Evolutionary conservation across 2,329 filamentous ascomycete species (phyloP), one percentile per base, ranked within the genome.

Genomic region (Leptographium procerum): DNA sequence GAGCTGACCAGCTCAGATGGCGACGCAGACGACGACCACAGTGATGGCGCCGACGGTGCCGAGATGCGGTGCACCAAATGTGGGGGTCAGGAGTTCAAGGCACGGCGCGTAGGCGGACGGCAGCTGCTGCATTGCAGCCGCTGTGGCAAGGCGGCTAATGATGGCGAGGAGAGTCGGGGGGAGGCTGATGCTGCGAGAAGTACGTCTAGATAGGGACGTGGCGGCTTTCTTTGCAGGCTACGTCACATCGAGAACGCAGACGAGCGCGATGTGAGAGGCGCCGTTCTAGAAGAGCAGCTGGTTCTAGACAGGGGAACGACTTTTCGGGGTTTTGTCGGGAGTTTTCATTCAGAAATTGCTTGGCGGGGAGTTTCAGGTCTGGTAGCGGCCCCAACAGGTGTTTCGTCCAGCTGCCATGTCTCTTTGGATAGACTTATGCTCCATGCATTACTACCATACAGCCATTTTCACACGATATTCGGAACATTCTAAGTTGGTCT

Each of bases 41-140:
- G 40, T 6, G 61, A 61, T 2, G 57, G 55, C 28, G 67, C 61
- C 24, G 70, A 66, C 5, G 52, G 19, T 19, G 75, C 77, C 55
- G 72, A 76, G 40, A 69, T 81, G 63, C 75, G 69, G 28, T 88
- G 86, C 65, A 71, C 74, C 26, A 77, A 76, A 60, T 89, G 86
- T 65, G 77, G 78, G 5, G 77, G 80, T 1, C 77, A 71, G 24
- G 82, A 84, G 60, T 89, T 89, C 63, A 81, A 81, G 62, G 80
- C 80, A 1, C 82, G 78, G 63, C 81, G 78, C 60, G 71, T 77
- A 4, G 76, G 43, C n/a, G 77, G 77, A 9, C 74, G 73, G 56
- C 80, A 83, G 66, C 76, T 75, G 60, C 69, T 88, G 62, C 75
- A 84, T n/a, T 89, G 86, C 68, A 77, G 77, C 40, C 76, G 74